phyloP scores from a whole-genome alignment of 1,139 yeast species.

The Meyerozyma sp. region DNA sequence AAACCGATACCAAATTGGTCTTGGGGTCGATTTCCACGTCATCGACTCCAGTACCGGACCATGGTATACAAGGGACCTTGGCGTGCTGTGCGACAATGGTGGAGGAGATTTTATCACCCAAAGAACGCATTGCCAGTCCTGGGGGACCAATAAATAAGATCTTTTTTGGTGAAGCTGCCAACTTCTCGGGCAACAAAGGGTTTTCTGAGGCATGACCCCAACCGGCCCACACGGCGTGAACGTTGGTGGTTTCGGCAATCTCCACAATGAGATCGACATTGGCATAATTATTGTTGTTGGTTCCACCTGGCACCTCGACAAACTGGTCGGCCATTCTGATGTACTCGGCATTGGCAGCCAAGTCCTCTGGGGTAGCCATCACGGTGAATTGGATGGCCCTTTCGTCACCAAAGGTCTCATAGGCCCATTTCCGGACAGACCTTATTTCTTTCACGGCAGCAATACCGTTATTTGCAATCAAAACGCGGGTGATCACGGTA shows the following conservation, averaged over 20 bases:
- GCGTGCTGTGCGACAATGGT: constrained; percentile 99
- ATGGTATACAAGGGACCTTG: constrained; percentile 94
- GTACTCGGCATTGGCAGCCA: constrained; percentile 94
- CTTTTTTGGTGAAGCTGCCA: constrained; percentile 85
- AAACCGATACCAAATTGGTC: constrained; percentile 82
- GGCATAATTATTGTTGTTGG: constrained; percentile 96
- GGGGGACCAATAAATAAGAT: constrained; percentile 97
- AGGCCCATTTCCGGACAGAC: constrained; percentile 97
- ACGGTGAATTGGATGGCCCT: constrained; percentile 90
- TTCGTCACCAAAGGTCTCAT: constrained; percentile 95
- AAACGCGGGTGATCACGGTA: constrained; percentile 82
- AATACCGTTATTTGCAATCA: constrained; percentile 97
- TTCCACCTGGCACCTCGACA: constrained; percentile 98
- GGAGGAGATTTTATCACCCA: constrained; percentile 95
- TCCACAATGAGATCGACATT: constrained; percentile 96
- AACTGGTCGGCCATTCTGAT: constrained; percentile 99
- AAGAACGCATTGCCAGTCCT: constrained; percentile 97
- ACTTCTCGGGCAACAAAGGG: constrained; percentile 86
- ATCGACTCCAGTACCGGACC: constrained; percentile 98
- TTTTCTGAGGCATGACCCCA: constrained; percentile 99
- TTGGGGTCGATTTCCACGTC: constrained; percentile 62
- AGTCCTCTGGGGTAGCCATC: constrained; percentile 99
- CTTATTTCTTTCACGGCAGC: constrained; percentile 98
- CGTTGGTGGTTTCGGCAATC: constrained; percentile 92
- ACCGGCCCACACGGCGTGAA: constrained; percentile 99